phyloP scores from a whole-genome alignment of 805 yeast species.

The Kodamaea leandrae region DNA sequence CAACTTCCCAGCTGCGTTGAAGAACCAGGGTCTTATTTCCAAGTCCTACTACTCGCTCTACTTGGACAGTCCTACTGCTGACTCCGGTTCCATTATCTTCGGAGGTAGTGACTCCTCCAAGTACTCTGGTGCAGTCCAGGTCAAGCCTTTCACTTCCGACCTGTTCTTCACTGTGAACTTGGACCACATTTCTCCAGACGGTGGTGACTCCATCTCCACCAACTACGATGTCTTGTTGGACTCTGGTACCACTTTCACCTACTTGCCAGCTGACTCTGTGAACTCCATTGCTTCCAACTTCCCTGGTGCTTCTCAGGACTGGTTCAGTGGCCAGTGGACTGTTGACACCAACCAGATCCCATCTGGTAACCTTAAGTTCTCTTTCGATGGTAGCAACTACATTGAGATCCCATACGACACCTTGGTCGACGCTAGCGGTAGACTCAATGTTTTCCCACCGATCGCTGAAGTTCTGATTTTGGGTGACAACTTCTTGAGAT shows the following conservation, averaged over 20 bases:
- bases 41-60: constrained; percentile 16
- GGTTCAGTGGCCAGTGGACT: background rate
- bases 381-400: constrained; percentile 5
- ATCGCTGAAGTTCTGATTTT: too few species aligned
- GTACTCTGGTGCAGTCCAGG: constrained; percentile 13
- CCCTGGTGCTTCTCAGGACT: background rate
- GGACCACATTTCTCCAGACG: background rate
- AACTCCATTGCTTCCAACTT: background rate
- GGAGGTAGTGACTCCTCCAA: constrained; percentile 16
- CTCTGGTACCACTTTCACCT: constrained; percentile 6
- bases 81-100: constrained; percentile 13
- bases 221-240: constrained; percentile 3
- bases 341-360: background rate
- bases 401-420: constrained; percentile 1
- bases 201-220: background rate
- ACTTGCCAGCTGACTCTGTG: too few species aligned
- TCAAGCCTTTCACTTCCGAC: background rate
- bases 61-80: constrained; percentile 7
- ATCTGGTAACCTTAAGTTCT: background rate
- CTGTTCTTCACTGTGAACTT: background rate
- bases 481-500: constrained; percentile 29
- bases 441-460: background rate
- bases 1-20: constrained; percentile 21
- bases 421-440: background rate
- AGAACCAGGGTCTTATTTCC: constrained; percentile 26